phyloP scores from a whole-genome alignment of 441 rosid species.

The Kokia cookei region DNA sequence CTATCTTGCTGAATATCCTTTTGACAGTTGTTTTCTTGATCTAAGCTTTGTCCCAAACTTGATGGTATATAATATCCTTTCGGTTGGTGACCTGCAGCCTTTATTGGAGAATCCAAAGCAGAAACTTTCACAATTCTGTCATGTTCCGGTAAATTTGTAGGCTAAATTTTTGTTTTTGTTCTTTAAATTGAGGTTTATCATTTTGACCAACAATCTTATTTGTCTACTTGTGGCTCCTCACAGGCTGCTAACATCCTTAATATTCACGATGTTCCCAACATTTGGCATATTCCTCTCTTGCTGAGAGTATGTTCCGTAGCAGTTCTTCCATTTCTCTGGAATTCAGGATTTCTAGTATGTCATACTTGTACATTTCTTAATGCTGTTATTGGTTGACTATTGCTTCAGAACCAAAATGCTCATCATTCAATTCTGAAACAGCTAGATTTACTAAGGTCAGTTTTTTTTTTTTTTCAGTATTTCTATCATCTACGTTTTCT shows the following conservation, averaged over 20 bases:
- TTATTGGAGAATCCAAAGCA: constrained; percentile 52
- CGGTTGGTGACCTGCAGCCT: constrained; percentile 39
- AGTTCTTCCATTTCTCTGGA: constrained; percentile 12
- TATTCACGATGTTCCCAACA: constrained; percentile 74
- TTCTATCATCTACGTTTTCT: not conserved
- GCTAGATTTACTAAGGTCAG: constrained; percentile 53
- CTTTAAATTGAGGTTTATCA: not conserved
- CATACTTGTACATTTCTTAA: constrained; percentile 4
- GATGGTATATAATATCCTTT: not conserved
- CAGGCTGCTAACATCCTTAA: constrained; percentile 66
- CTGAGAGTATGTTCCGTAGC: constrained; percentile 46
- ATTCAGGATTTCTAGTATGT: not conserved
- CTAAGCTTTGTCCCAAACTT: not conserved
- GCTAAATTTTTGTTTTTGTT: constrained; percentile 8
- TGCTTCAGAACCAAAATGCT: constrained; percentile 64
- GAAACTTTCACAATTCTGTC: constrained; percentile 77
- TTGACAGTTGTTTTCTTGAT: not conserved
- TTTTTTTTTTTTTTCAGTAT: constrained; percentile 4
- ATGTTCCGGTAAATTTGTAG: constrained; percentile 49
- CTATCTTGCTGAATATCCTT: not conserved
- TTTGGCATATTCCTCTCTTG: constrained; percentile 74
- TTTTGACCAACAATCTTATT: constrained; percentile 8
- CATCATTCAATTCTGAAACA: constrained; percentile 57
- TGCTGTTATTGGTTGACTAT: constrained; percentile 10
- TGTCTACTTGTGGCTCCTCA: constrained; percentile 13